Base-by-base conservation (phyloP, 352 stramenopile genomes). In the Globisporangium megalacanthum region DNA sequence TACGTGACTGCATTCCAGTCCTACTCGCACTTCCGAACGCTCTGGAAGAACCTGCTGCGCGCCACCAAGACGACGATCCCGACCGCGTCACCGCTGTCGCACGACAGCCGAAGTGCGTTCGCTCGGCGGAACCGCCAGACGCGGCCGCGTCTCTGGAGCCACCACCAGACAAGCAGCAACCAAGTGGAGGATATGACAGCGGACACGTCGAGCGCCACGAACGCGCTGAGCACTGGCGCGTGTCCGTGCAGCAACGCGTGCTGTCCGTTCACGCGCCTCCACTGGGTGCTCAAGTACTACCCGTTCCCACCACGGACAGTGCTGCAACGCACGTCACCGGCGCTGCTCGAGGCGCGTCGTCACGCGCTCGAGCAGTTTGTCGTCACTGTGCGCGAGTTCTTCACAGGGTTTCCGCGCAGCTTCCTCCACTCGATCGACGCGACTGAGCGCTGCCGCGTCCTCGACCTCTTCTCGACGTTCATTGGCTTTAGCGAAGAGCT, bases 11-110 rank as follows among this genome's bases (percentile, higher is more conserved):
- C 66, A 14, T 56, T 64, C 50, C 77, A 73, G 17, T 87, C 77
- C 6, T 85, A 85, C 64, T 85, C 74, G 0, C 68, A 87, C 56
- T 87, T 87, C 41, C 77, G 77, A 20, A 66, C 64, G 46, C 70
- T 87, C 46, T 85, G 74, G 74, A 80, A 68, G 50, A 70, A 79
- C 25, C 50, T 87, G 41, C 58, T 69, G 45, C 66, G 64, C 25
- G 70, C 69, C 19, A 87, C 77, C 5, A 76, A 74, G 54, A 49
- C 50, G 41, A 37, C 49, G 31, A 58, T 51, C 36, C 57, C 49
- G 22, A 56, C 55, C 9, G 48, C 53, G 4, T 61, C 56, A 6
- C 49, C 64, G 8, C 52, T 69, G 15, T 37, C 53, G 6, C 31
- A 49, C n/a, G 53, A 59, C 36, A 45, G 53, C 48, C 62, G 61